Evolutionary conservation across 768 basidiomycete genomes (phyloP).

Genomic region (Naganishia vaughanmartiniae): DNA sequence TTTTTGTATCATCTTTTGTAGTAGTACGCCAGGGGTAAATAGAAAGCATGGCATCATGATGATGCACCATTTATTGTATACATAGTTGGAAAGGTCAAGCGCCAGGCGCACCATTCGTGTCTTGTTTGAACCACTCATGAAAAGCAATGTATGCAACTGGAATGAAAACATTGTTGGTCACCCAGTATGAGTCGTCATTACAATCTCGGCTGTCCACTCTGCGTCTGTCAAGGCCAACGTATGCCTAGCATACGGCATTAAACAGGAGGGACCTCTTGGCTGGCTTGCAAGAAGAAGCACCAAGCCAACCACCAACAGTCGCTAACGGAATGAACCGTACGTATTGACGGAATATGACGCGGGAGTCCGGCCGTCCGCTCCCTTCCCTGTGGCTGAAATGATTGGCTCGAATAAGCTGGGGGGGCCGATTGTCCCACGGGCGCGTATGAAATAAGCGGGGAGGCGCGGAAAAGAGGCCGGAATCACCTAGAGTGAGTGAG

Average conservation of each 20-base stretch:
- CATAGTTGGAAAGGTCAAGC: neutral
- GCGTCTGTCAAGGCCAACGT: too few relatives aligned
- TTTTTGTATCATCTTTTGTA: constrained; percentile 19
- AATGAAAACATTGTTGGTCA: too few relatives aligned
- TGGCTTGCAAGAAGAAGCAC: too few relatives aligned
- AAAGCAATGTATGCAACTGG: neutral
- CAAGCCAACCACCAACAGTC: too few relatives aligned
- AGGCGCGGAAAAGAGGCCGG: neutral
- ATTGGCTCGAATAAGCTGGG: neutral
- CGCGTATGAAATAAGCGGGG: neutral
- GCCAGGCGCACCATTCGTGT: too few relatives aligned
- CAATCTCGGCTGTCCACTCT: too few relatives aligned
- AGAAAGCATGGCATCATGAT: neutral
- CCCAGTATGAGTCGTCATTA: too few relatives aligned
- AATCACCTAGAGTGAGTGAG: too few relatives aligned
- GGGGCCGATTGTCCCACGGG: too few relatives aligned
- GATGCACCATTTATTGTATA: neutral
- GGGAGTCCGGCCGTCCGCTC: neutral
- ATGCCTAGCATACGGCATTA: too few relatives aligned
- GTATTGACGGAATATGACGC: neutral
- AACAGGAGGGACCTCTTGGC: neutral
- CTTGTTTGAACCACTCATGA: constrained; percentile 4
- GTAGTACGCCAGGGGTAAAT: neutral
- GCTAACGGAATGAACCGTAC: neutral
- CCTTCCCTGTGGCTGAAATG: neutral